Evolutionary conservation across 352 stramenopile genomes (phyloP).

Genomic region (Nothophytophthora sp.): DNA sequence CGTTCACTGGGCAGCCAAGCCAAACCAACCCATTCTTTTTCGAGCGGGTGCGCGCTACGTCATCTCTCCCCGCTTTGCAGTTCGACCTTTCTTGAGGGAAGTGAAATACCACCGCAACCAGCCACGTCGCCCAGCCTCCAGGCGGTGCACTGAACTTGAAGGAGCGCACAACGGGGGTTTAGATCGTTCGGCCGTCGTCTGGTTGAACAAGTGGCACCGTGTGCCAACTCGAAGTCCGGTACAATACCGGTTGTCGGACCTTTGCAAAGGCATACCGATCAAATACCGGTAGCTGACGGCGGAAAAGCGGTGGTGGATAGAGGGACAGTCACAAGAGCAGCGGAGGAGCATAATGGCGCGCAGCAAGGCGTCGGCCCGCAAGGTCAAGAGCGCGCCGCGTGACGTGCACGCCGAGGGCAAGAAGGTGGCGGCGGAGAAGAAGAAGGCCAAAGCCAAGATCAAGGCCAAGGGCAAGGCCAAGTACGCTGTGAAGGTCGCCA

Average conservation of each 20-base stretch:
- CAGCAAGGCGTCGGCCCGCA: slow-evolving; percentile 37
- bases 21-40: slow-evolving; percentile 11
- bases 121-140: slow-evolving; percentile 4
- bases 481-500: slow-evolving; percentile 52
- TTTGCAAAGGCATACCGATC: no score
- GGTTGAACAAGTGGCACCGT: slow-evolving; percentile 10
- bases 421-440: slow-evolving; percentile 35
- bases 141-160: slow-evolving; percentile 5
- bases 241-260: no score
- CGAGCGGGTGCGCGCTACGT: slow-evolving; percentile 13
- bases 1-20: slow-evolving; percentile 7
- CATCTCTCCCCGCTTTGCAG: background rate
- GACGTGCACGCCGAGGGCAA: slow-evolving; percentile 36
- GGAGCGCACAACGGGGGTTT: no score
- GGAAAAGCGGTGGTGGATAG: slow-evolving; percentile 9
- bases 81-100: slow-evolving; percentile 1
- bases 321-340: slow-evolving; percentile 1
- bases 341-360: slow-evolving; percentile 37
- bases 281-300: slow-evolving; percentile 18
- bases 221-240: no score
- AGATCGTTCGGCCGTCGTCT: slow-evolving; percentile 14
- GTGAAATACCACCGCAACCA: slow-evolving; percentile 8
- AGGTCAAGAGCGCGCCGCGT: slow-evolving; percentile 26
- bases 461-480: slow-evolving; percentile 63
- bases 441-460: slow-evolving; percentile 55